Evolutionary conservation across 164 flowering plant genomes (phyloP).

Genomic region (Umbellularia californica): DNA sequence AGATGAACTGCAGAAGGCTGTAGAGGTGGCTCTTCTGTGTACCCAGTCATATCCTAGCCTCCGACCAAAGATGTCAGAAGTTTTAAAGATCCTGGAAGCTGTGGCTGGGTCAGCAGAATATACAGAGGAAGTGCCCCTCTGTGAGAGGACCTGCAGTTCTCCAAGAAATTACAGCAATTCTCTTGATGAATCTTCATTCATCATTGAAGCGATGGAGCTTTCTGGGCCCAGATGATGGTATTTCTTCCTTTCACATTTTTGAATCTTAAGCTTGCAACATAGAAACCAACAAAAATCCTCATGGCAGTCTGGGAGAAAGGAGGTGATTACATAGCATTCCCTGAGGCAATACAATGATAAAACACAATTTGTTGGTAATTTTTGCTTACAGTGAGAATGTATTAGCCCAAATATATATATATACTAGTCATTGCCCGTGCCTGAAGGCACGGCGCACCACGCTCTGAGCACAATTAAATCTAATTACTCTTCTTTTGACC

Average conservation of each 20-base stretch:
- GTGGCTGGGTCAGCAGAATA: constrained; percentile 32
- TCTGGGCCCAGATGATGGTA: constrained; percentile 78
- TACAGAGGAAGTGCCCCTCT: constrained; percentile 33
- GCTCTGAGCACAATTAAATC: too few relatives aligned
- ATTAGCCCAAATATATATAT: too few relatives aligned
- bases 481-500: too few relatives aligned
- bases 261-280: background rate
- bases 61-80: constrained; percentile 88
- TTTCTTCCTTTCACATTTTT: background rate
- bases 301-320: background rate
- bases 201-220: constrained; percentile 90
- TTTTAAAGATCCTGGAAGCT: constrained; percentile 61
- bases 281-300: background rate
- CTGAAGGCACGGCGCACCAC: too few relatives aligned
- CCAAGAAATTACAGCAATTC: constrained; percentile 47
- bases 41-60: constrained; percentile 66
- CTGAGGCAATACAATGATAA: background rate
- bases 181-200: constrained; percentile 61
- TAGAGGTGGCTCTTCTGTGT: constrained; percentile 62
- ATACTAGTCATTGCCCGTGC: too few relatives aligned
- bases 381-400: too few relatives aligned
- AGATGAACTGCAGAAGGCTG: constrained; percentile 53
- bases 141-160: constrained; percentile 41
- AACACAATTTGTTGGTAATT: background rate
- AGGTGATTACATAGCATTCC: background rate